Base-by-base conservation (phyloP, 768 basidiomycete species). In the Psilocybe cyanescens region DNA sequence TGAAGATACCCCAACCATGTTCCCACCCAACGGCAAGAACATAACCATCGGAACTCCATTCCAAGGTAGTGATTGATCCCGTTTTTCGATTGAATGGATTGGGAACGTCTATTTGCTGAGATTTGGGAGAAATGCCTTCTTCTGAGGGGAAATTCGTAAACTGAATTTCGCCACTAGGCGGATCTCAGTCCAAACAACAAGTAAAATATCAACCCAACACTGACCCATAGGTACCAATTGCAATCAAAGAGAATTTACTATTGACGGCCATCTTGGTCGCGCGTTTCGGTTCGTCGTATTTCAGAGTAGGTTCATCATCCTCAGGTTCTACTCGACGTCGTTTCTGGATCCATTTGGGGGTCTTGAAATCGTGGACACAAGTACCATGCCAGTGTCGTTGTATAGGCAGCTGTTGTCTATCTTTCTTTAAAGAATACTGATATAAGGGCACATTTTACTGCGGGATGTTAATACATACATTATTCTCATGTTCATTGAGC, bases 41-140 rank as follows among this genome's bases (percentile, higher is more conserved):
- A 75, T 95, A 95, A 2, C 97, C 97, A 74, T 99, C 97, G 0
- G 92, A 92, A 54, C 92, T 96, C 97, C 96, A 98, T 67, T 94
- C 87, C 73, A 97, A 80, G 9, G 85, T 73, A 60, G 74, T 83
- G 4, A 94, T 86, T 44, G 82, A 75, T 1, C 92, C 93, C 4
- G 80, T 84, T 7, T 81, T 79, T 48, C 78, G 79, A 63, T 80
- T 83, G 63, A 86, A 84, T 39, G 85, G 79, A 62, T 86, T 85
- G 4, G 89, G 87, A n/a, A 90, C 74, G 24, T 85, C 75, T 51
- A 94, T 75, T 17, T 74, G 76, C 69, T 91, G 86, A 1, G 90
- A 86, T 58, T 80, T 81, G 1, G 90, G 87, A 11, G 79, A 70
- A 29, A 78, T 71, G n/a, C 82, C 82, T 46, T 83, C 84, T 60